These are phyloP conservation scores for Ascosphaera pollenicola DNA, from an alignment of 2,329 filamentous ascomycete genomes.

Conservation along the genomic window DNA sequence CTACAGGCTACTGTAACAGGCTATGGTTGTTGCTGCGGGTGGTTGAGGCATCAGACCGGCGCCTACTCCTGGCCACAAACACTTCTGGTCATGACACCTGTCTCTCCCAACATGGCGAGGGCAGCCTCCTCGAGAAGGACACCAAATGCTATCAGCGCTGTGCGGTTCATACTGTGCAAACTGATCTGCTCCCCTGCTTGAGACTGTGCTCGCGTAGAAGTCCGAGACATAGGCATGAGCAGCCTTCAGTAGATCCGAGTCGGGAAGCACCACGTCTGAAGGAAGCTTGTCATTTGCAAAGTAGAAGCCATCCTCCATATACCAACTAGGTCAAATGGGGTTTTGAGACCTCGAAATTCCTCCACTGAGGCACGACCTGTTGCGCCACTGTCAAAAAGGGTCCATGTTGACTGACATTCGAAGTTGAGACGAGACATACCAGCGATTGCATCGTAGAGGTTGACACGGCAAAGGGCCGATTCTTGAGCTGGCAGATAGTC, in stretches of 20 bases:
- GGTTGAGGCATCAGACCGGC: too few relatives aligned
- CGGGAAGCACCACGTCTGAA: conserved; percentile 23
- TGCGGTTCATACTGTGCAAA: conserved; percentile 37
- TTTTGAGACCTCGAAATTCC: conserved; percentile 11
- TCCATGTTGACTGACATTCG: too few relatives aligned
- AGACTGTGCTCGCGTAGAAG: conserved; percentile 24
- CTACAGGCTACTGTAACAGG: too few relatives aligned
- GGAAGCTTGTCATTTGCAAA: conserved; percentile 27
- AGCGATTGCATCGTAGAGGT: conserved; percentile 36
- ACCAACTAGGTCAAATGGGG: conserved; percentile 13
- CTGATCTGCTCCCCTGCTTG: conserved; percentile 15
- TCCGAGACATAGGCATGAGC: conserved; percentile 35
- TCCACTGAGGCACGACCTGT: conserved; percentile 25
- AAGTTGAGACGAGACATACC: too few relatives aligned
- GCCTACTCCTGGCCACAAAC: too few relatives aligned
- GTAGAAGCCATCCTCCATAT: conserved; percentile 32
- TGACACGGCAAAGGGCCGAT: conserved; percentile 17
- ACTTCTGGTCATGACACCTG: conserved; percentile 36
- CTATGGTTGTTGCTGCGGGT: too few relatives aligned
- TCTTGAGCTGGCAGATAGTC: conserved; percentile 1
- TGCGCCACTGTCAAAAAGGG: too few relatives aligned
- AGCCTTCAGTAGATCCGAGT: conserved; percentile 32
- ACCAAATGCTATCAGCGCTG: conserved; percentile 36
- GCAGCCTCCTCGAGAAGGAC: conserved; percentile 37
- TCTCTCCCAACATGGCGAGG: conserved; percentile 28